phyloP scores from a whole-genome alignment of 495 filamentous ascomycete species.

The Tuber calosporum region DNA sequence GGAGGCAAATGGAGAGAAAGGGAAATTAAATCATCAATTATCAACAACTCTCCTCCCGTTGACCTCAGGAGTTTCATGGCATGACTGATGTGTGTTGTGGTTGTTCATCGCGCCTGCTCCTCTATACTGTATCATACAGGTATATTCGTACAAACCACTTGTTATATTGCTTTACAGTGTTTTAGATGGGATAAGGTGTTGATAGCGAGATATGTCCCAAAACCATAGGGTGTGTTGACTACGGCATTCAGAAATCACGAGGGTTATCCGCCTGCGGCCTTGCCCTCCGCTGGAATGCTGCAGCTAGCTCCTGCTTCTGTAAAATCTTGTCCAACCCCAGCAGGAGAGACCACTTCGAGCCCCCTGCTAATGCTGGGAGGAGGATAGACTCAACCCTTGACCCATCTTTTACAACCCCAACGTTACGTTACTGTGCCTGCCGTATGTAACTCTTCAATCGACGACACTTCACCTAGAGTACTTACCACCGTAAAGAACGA shows the following conservation, averaged over 20 bases:
- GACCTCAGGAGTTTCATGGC: neutral
- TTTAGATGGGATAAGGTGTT: neutral
- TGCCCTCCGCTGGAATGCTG: neutral
- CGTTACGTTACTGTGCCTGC: neutral
- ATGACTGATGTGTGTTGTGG: neutral
- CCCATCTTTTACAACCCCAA: neutral
- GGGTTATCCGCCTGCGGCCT: constrained; percentile 1
- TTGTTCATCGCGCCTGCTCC: neutral
- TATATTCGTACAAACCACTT: neutral
- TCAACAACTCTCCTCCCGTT: neutral
- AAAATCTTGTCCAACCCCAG: constrained; percentile 2
- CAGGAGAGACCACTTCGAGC: neutral
- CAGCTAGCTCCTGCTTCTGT: neutral
- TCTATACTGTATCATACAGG: neutral
- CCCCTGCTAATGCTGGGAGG: neutral
- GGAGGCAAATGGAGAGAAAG: neutral
- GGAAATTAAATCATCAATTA: neutral
- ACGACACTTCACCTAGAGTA: neutral
- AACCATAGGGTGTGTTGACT: neutral
- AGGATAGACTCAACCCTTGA: constrained; percentile 1
- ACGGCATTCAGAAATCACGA: neutral
- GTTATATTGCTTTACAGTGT: neutral
- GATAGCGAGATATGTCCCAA: neutral
- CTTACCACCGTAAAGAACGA: constrained; percentile 18
- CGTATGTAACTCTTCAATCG: constrained; percentile 9